A percentile compares a stretch with the other conserved stretches of the same genome.
phyloP scores from a whole-genome alignment of 257 asterid species.

The Oldenlandia corymbosa region DNA sequence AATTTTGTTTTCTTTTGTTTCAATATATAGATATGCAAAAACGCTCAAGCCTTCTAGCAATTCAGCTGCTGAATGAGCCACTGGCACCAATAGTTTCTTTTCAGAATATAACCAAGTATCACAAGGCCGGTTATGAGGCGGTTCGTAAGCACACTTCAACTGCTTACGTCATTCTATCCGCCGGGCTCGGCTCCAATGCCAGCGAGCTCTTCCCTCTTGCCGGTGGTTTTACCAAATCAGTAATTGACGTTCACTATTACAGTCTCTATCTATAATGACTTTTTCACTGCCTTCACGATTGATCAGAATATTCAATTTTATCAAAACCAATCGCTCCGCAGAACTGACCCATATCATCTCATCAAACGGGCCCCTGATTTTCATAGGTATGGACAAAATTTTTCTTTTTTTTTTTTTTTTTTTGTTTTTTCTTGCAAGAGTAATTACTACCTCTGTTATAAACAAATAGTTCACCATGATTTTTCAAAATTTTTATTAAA shows the following conservation, averaged over 20 bases:
- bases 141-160: constrained; percentile 45
- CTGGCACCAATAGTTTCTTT: constrained; percentile 49
- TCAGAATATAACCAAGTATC: constrained; percentile 27
- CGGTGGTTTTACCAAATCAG: constrained; percentile 33
- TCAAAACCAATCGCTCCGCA: constrained; percentile 33
- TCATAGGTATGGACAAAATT: constrained; percentile 38
- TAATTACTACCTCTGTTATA: too few species aligned
- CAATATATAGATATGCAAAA: constrained; percentile 35
- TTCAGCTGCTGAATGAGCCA: constrained; percentile 70
- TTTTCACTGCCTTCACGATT: constrained; percentile 26
- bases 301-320: constrained; percentile 51
- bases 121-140: constrained; percentile 41
- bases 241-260: constrained; percentile 64
- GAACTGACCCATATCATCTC: constrained; percentile 32
- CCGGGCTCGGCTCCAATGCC: constrained; percentile 40
- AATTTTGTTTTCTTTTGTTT: not conserved
- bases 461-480: too few species aligned
- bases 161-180: constrained; percentile 48
- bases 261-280: constrained; percentile 36
- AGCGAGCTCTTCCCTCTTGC: constrained; percentile 47
- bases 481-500: too few species aligned
- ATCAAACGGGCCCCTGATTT: constrained; percentile 53
- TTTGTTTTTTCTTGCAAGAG: too few species aligned
- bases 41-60: constrained; percentile 52
- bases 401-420: not conserved